Evolutionary conservation across 768 basidiomycete species (phyloP), one percentile per base, ranked within the genome.

Genomic region (Termitomyces sp.): DNA sequence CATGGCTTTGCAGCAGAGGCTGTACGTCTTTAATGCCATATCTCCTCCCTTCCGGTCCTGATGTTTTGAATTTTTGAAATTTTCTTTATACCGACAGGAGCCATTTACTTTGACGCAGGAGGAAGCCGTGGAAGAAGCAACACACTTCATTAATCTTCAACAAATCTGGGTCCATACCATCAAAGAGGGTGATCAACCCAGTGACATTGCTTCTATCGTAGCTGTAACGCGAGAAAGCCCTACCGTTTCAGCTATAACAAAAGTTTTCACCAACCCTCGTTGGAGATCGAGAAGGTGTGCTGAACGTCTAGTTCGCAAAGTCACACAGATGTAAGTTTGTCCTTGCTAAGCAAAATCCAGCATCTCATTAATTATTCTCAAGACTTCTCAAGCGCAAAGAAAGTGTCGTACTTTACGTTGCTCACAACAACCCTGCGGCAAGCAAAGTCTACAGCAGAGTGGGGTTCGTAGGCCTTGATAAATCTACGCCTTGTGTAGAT

Each of bases 361-460:
- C 35, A 46, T 19, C 56, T 53, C n/a, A 51, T 42, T 3, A 7
- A 9, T 11, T 14, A 28, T 47, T 55, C 53, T 73, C 68, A 11
- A 65, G 76, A 26, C 57, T 80, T 17, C 51, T 60, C 38, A 41
- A 55, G 54, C 19, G 54, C 7, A 82, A 82, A 57, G 65, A 77
- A 15, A 70, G 63, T 3, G 73, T 90, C 26, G 81, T 82, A 0
- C 75, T 90, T 3, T 91, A 83, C 56, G 88, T 89, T 10, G 87
- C 82, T 3, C 71, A 80, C 55, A 65, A 72, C 37, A 81, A 87
- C 58, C 65, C 62, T 0, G 80, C 77, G 1, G 83, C 83, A 2
- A 76, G 73, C 3, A 75, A 67, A 4, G 81, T 87, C 4, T 91
- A 90, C 62, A 62, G 73, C 52, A 77, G 75, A 2, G 80, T 89